phyloP scores from a whole-genome alignment of 139 green algal species.

The Chlorella sp. region DNA sequence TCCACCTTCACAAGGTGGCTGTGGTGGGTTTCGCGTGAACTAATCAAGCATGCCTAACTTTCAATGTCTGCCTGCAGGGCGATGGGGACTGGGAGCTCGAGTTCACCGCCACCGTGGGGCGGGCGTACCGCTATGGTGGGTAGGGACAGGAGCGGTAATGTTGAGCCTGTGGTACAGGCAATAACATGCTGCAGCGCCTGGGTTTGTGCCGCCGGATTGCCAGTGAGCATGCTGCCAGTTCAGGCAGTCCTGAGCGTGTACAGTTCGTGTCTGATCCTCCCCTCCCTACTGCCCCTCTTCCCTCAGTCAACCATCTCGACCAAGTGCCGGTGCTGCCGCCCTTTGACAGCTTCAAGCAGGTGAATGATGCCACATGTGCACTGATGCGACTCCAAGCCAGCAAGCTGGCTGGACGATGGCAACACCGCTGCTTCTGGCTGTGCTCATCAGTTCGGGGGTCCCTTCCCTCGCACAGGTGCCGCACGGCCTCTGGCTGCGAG shows the following conservation, averaged over 20 bases:
- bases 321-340: neutral
- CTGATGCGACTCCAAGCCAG: too few relatives aligned
- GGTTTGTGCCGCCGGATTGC: neutral
- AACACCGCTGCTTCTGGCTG: neutral
- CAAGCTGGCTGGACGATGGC: too few relatives aligned
- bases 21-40: neutral
- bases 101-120: slow-evolving; percentile 10
- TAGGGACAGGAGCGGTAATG: neutral
- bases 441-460: neutral
- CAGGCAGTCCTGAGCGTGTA: neutral
- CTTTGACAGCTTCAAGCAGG: slow-evolving; percentile 11
- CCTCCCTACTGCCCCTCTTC: neutral
- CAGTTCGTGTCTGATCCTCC: too few relatives aligned
- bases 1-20: too few relatives aligned
- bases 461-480: slow-evolving; percentile 2
- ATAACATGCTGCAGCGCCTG: neutral
- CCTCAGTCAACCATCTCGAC: neutral
- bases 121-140: neutral
- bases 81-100: slow-evolving; percentile 5
- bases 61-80: neutral
- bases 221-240: neutral
- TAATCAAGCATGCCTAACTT: too few relatives aligned
- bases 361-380: too few relatives aligned
- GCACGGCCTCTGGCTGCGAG: slow-evolving; percentile 2
- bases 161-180: too few relatives aligned